Evolutionary conservation across 768 basidiomycete species (phyloP), one percentile per base, ranked within the genome.

Genomic region (Mycena polygramma): DNA sequence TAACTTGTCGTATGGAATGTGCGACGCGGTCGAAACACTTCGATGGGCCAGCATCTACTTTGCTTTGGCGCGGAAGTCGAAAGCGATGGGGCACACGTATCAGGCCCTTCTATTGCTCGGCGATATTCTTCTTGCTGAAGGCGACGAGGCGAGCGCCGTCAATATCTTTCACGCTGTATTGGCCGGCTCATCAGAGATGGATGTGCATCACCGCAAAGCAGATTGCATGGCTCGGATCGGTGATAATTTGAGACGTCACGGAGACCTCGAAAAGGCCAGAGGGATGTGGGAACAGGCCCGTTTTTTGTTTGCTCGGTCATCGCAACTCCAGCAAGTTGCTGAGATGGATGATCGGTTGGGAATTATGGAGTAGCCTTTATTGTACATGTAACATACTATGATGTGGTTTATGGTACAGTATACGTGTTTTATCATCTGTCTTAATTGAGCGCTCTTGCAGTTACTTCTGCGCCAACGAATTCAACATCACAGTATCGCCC

Each of bases 101-200:
- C 45, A 61, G 30, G 59, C 59, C 17, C 59, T 61, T 35, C 59
- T 45, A 35, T 51, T 19, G 7, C 48, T 61, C 10, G 59, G 46
- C 10, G 59, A 46, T n/a, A 22, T 51, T 36, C 14, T 48, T 35
- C 19, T 48, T 30, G 46, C 48, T 11, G 14, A 36, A 36, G 59
- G 59, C 36, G 59, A 61, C 45, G 59, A 61, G 48, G 17, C 36
- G 30, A 61, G n/a, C 20, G 59, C 59, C 11, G 35, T 61, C 30
- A n/a, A 24, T 20, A 9, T 61, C 45, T 49, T 61, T 49, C 46
- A 24, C 7, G 48, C 35, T 14, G 59, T 51, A 13, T 61, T 61
- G 59, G 59, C 7, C 10, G 46, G 59, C 35, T 30, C 59, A 1
- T 49, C 26, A 6, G 48, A 61, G 46, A 61, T 61, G 48, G 59